These are phyloP conservation scores for Lactarius psammicola DNA, from an alignment of 768 basidiomycete species.

Conservation along the genomic window DNA sequence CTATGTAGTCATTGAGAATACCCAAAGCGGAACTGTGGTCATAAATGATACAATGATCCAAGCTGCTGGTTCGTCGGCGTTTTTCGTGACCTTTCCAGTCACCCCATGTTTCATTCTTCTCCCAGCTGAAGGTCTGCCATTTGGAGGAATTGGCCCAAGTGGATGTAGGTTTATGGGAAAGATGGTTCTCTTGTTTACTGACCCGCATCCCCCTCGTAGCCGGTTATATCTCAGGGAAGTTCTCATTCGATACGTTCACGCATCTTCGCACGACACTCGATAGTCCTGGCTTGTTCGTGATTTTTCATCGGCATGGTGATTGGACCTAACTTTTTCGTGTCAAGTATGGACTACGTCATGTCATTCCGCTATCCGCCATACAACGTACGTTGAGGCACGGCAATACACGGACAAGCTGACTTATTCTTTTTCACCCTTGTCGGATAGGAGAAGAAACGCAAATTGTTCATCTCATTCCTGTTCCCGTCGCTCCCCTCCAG, in stretches of 20 bases:
- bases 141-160: conserved; percentile 70
- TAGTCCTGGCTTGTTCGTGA: conserved; percentile 41
- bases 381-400: conserved; percentile 32
- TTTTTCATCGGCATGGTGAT: background rate
- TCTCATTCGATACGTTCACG: conserved; percentile 73
- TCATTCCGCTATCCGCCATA: conserved; percentile 41
- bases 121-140: conserved; percentile 61
- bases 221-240: conserved; percentile 72
- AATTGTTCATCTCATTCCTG: conserved; percentile 33
- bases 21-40: conserved; percentile 65
- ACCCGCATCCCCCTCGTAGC: conserved; percentile 38
- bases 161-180: conserved; percentile 52
- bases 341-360: conserved; percentile 38
- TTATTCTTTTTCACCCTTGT: conserved; percentile 7
- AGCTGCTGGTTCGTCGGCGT: conserved; percentile 45
- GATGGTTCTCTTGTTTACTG: conserved; percentile 13
- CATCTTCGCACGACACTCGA: conserved; percentile 60
- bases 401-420: background rate
- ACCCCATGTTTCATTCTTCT: conserved; percentile 6
- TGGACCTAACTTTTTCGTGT: background rate
- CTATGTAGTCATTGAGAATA: conserved; percentile 59
- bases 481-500: conserved; percentile 44
- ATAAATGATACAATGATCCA: conserved; percentile 72
- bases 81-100: background rate
- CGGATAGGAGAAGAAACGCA: conserved; percentile 32